Base-by-base conservation (phyloP, 2,329 filamentous ascomycete species). In the Sclerotinia minor region DNA sequence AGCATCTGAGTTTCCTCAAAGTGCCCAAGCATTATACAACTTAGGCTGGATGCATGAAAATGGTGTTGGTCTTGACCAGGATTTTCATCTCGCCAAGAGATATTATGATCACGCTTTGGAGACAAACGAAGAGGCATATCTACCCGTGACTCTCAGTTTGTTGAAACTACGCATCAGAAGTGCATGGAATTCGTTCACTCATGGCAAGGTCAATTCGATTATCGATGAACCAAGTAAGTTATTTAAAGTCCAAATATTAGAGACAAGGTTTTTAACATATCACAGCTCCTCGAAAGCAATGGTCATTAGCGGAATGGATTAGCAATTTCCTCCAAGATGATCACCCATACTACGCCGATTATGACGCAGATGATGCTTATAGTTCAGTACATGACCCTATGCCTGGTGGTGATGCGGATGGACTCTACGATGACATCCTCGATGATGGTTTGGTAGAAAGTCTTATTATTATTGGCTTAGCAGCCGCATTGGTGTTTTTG, bases 11-110 rank as follows among this genome's bases (percentile, higher is more conserved):
- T 93, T 91, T 69, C 89, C 94, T 73, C 90, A 93, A 76, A 96
- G 92, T 73, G 95, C 94, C 2, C 96, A 99, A 79, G 95, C 96
- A 19, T 87, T 97, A 68, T 99, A 93, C 86, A 98, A 99, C 75
- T 83, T 99, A 19, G 96, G 95, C 6, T 99, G 95, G 95, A 98
- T 99, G 94, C 93, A 99, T 76, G 95, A 99, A 79, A 97, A 98
- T 75, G 95, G 95, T 9, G 84, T 98, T 61, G 92, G 94, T 2
- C 86, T 98, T 26, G 90, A 91, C 66, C 95, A 99, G 77, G 95
- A 99, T 77, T 99, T 96, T 78, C 95, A 99, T 76, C 87, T 99
- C 67, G 95, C 96, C 2, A 99, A 99, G 80, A 85, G 95, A 65
- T 97, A 94, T 79, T 99, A 99, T 76, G 95, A 99, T 75, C 85